Evolutionary conservation across 768 basidiomycete species (phyloP).

Genomic region (Tremella fuciformis): DNA sequence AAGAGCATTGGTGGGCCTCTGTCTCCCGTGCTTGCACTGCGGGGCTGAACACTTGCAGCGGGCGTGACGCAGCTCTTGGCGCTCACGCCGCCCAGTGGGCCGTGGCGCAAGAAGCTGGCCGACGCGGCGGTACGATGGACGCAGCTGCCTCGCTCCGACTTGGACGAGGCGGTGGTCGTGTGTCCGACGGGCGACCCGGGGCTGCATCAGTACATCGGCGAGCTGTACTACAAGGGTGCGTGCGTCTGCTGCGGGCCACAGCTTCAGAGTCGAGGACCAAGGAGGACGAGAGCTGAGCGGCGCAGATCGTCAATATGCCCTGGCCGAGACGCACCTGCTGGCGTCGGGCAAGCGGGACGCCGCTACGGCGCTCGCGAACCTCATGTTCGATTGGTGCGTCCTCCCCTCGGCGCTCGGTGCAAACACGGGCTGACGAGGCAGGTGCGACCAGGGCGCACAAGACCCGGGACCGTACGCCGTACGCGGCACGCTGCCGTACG

Average conservation of each 20-base stretch:
- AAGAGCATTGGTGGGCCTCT: conserved; percentile 70
- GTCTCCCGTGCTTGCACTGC: not conserved
- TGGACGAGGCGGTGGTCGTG: conserved; percentile 57
- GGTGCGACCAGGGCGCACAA: conserved; percentile 52
- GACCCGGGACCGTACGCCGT: conserved; percentile 74
- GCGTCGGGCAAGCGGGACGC: conserved; percentile 85
- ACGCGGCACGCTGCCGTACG: conserved; percentile 80
- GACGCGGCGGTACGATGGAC: conserved; percentile 86
- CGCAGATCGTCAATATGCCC: conserved; percentile 69
- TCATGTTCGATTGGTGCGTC: conserved; percentile 74
- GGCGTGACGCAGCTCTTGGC: conserved; percentile 88
- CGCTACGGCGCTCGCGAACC: conserved; percentile 76
- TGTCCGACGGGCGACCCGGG: conserved; percentile 83
- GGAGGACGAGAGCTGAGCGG: not conserved
- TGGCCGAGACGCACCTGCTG: conserved; percentile 77
- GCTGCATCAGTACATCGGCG: conserved; percentile 85
- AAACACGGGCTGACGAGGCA: conserved; percentile 11
- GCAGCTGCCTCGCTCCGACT: conserved; percentile 55
- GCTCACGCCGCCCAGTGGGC: conserved; percentile 69
- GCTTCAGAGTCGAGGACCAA: too few species aligned
- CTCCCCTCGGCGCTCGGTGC: not conserved
- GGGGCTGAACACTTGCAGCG: conserved; percentile 55
- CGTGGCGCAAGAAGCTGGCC: conserved; percentile 88
- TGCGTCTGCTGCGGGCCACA: not conserved
- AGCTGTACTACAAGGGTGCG: conserved; percentile 58